Evolutionary conservation across 140 eudicot genomes (phyloP).

Genomic region (Bidens hawaiensis): DNA sequence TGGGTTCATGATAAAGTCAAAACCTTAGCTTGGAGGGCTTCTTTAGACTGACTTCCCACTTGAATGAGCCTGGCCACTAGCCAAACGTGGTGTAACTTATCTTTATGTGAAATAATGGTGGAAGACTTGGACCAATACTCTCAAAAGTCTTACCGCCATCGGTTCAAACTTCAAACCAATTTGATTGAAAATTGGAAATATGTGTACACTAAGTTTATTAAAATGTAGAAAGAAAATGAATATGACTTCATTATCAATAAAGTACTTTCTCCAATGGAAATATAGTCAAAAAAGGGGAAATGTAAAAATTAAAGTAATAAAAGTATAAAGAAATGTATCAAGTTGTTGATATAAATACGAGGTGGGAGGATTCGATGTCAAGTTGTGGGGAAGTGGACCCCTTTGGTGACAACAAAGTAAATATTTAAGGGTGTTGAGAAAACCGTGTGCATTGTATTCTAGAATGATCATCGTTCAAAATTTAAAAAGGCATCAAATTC

Average conservation of each 20-base stretch:
- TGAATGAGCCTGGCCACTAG: too few relatives aligned
- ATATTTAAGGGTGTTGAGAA: not conserved
- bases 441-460: slow-evolving; percentile 5
- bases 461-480: not conserved
- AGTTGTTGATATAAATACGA: slow-evolving; percentile 23
- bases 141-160: not conserved
- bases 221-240: not conserved
- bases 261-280: slow-evolving; percentile 1
- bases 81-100: not conserved
- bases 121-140: not conserved
- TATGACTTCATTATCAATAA: not conserved
- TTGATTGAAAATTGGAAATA: not conserved
- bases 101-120: not conserved
- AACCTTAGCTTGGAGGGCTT: not conserved
- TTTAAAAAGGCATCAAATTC: too few relatives aligned
- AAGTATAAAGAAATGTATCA: not conserved
- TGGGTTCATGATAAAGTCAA: not conserved
- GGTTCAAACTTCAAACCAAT: not conserved
- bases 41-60: not conserved
- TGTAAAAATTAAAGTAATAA: not conserved
- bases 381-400: slow-evolving; percentile 18
- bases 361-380: slow-evolving; percentile 19
- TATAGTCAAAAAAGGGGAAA: not conserved
- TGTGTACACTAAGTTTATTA: not conserved
- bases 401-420: not conserved